phyloP scores from a whole-genome alignment of 108 stramenopile genomes.

The Skeletonema menzelii region DNA sequence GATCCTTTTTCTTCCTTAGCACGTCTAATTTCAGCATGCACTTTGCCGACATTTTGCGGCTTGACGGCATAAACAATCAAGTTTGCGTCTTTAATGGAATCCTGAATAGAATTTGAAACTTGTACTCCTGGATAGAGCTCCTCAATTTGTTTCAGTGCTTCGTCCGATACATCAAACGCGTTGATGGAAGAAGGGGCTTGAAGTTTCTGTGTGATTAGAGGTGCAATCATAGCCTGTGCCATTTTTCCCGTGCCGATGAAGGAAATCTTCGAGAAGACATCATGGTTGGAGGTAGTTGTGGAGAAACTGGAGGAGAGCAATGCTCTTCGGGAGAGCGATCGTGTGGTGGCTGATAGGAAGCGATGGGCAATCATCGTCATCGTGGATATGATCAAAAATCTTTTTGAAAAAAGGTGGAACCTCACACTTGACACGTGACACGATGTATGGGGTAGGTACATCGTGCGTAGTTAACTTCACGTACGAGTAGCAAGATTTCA shows the following conservation, averaged over 20 bases:
- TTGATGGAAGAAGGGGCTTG: slow-evolving; percentile 63
- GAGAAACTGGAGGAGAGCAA: slow-evolving; percentile 12
- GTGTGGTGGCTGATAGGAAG: slow-evolving; percentile 3
- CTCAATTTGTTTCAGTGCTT: slow-evolving; percentile 45
- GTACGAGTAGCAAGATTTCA: no score
- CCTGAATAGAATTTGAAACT: slow-evolving; percentile 52
- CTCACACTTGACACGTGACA: no score
- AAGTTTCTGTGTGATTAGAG: slow-evolving; percentile 63
- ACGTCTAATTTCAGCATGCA: slow-evolving; percentile 43
- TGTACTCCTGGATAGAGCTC: slow-evolving; percentile 47
- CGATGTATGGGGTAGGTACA: no score
- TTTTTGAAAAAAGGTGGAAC: no score
- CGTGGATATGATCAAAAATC: not conserved
- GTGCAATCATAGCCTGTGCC: slow-evolving; percentile 90
- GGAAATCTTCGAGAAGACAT: slow-evolving; percentile 70
- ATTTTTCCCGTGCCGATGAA: slow-evolving; percentile 95
- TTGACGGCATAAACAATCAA: slow-evolving; percentile 88
- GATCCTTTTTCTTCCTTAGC: slow-evolving; percentile 7
- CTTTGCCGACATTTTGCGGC: slow-evolving; percentile 84
- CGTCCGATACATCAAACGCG: slow-evolving; percentile 66
- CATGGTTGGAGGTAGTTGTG: slow-evolving; percentile 12
- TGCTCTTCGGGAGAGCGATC: not conserved
- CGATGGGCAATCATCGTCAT: slow-evolving; percentile 22
- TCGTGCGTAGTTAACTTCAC: no score
- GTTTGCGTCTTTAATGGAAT: slow-evolving; percentile 67